Evolutionary conservation across 2,329 filamentous ascomycete genomes (phyloP).

Genomic region (Colletotrichum sp.): DNA sequence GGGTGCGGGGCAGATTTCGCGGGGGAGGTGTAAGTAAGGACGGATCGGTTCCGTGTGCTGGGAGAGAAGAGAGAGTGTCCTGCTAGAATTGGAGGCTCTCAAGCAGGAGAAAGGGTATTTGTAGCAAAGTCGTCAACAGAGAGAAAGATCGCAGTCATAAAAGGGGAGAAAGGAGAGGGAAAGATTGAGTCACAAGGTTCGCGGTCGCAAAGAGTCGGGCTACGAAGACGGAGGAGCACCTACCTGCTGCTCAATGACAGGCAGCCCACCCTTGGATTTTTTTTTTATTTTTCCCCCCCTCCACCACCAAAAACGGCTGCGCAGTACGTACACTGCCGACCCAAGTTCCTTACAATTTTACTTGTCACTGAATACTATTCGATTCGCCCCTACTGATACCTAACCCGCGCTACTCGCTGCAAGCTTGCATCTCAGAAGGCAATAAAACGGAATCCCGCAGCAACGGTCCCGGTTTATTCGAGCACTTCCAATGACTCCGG

Average conservation of each 20-base stretch:
- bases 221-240: not conserved
- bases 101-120: not conserved
- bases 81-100: not conserved
- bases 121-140: not conserved
- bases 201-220: not conserved
- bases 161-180: not conserved
- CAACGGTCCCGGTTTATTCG: not conserved
- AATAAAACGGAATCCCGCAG: not conserved
- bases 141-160: not conserved
- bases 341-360: not conserved
- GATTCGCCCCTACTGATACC: not conserved
- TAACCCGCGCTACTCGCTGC: not conserved
- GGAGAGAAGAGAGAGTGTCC: not conserved
- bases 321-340: not conserved
- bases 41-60: not conserved
- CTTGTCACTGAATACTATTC: not conserved
- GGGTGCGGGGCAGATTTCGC: slow-evolving; percentile 7
- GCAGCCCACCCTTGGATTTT: not conserved
- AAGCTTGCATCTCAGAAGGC: not conserved
- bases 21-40: not conserved
- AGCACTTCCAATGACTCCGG: not conserved
- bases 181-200: slow-evolving; percentile 15
- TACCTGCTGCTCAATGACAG: not conserved
- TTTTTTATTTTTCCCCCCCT: not conserved
- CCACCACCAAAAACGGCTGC: not conserved